Evolutionary conservation across 192 early-diverging fungal genomes (phyloP).

Genomic region (Chytriomyces sp.): DNA sequence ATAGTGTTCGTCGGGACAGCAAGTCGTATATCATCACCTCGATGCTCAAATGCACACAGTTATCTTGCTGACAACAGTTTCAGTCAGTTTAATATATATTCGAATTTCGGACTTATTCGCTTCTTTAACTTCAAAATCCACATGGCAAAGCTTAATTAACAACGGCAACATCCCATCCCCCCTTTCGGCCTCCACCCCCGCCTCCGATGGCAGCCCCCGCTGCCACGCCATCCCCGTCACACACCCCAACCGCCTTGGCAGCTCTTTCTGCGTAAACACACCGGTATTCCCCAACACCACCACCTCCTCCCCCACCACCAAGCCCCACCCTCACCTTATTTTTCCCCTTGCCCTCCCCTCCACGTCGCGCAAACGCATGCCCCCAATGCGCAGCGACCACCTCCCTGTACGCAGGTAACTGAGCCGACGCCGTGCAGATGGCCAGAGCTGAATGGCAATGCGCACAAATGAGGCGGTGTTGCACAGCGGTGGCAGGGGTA

Average conservation of each 20-base stretch:
- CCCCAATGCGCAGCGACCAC: not conserved
- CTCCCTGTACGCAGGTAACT: not conserved
- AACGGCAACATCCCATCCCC: constrained; percentile 12
- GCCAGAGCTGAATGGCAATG: constrained; percentile 5
- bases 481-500: not conserved
- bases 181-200: not conserved
- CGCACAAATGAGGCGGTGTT: constrained; percentile 7
- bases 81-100: no score
- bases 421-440: not conserved
- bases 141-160: no score
- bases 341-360: not conserved
- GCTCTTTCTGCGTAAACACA: not conserved
- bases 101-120: no score
- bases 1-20: no score
- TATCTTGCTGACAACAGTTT: no score
- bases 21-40: no score
- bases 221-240: not conserved
- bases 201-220: not conserved
- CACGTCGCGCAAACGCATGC: constrained; percentile 4
- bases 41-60: no score
- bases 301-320: not conserved
- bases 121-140: no score
- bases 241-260: not conserved
- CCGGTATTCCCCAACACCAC: not conserved
- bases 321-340: not conserved